These are phyloP conservation scores for Cladosporium velox DNA, from an alignment of 2,329 filamentous ascomycete species.

Conservation along the genomic window DNA sequence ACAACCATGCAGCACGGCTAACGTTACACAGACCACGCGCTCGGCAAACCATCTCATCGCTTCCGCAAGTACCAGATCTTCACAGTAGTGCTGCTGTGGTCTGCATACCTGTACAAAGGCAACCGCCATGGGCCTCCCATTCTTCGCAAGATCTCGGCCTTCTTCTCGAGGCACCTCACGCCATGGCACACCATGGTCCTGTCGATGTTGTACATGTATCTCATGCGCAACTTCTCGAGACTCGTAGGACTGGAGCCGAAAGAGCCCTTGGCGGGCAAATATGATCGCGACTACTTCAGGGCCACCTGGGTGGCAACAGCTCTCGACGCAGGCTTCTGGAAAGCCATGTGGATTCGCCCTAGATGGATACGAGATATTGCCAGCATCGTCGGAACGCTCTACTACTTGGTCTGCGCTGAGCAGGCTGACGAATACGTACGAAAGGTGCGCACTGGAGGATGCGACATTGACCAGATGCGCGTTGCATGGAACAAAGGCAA, in stretches of 20 bases:
- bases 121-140: slow-evolving; percentile 84
- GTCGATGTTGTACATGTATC: slow-evolving; percentile 88
- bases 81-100: slow-evolving; percentile 89
- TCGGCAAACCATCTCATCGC: slow-evolving; percentile 86
- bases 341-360: slow-evolving; percentile 84
- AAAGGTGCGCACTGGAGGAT: slow-evolving; percentile 79
- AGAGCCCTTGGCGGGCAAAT: slow-evolving; percentile 91
- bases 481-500: slow-evolving; percentile 95
- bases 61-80: slow-evolving; percentile 92
- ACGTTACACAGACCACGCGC: slow-evolving; percentile 70
- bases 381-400: slow-evolving; percentile 80
- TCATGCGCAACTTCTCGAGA: slow-evolving; percentile 89
- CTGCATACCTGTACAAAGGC: slow-evolving; percentile 78
- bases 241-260: slow-evolving; percentile 87
- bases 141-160: slow-evolving; percentile 68
- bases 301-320: slow-evolving; percentile 97
- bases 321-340: slow-evolving; percentile 96
- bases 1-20: not conserved
- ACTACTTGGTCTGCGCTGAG: slow-evolving; percentile 91
- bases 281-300: slow-evolving; percentile 87
- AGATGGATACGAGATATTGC: slow-evolving; percentile 81
- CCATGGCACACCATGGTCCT: slow-evolving; percentile 87
- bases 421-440: slow-evolving; percentile 95
- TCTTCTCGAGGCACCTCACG: slow-evolving; percentile 71
- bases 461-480: slow-evolving; percentile 88